Evolutionary conservation across 2,329 filamentous ascomycete species (phyloP).

Genomic region (Penicillium polonicum): DNA sequence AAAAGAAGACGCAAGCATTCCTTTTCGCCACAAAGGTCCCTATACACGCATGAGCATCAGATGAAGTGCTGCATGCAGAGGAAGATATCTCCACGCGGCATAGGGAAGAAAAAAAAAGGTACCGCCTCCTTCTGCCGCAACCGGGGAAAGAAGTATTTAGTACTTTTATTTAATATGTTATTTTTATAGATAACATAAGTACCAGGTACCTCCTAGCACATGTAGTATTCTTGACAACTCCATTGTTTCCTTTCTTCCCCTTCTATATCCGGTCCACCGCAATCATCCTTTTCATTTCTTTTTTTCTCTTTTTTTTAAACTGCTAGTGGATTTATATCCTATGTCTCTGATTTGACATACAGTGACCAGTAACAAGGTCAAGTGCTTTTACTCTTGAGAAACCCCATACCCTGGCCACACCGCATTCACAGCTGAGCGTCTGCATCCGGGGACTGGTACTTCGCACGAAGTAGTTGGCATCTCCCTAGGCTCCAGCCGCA

Average conservation of each 20-base stretch:
- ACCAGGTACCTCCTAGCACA: neutral
- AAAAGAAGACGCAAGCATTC: slow-evolving; percentile 22
- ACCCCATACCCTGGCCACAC: neutral
- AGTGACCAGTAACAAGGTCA: neutral
- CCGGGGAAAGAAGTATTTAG: slow-evolving; percentile 8
- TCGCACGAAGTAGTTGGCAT: slow-evolving; percentile 1
- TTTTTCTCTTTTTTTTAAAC: neutral
- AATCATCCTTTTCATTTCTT: neutral
- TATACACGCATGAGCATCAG: neutral
- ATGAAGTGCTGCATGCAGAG: slow-evolving; percentile 8
- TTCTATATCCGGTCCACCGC: slow-evolving; percentile 4
- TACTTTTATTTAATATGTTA: neutral
- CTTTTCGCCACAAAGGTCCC: slow-evolving; percentile 21
- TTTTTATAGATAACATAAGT: neutral
- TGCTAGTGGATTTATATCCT: neutral
- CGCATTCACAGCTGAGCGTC: neutral
- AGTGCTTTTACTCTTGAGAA: neutral
- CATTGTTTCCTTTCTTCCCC: neutral
- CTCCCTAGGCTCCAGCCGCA: slow-evolving; percentile 6
- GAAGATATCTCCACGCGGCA: neutral
- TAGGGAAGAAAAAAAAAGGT: neutral
- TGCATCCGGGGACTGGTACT: slow-evolving; percentile 9
- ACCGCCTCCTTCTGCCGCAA: slow-evolving; percentile 12
- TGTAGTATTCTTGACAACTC: neutral
- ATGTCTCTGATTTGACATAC: neutral